Percentiles rank a stretch among this genome's conserved stretches.
Evolutionary conservation across 148 eudicot species (phyloP).

Genomic region (Vaccinium vitisidaea): DNA sequence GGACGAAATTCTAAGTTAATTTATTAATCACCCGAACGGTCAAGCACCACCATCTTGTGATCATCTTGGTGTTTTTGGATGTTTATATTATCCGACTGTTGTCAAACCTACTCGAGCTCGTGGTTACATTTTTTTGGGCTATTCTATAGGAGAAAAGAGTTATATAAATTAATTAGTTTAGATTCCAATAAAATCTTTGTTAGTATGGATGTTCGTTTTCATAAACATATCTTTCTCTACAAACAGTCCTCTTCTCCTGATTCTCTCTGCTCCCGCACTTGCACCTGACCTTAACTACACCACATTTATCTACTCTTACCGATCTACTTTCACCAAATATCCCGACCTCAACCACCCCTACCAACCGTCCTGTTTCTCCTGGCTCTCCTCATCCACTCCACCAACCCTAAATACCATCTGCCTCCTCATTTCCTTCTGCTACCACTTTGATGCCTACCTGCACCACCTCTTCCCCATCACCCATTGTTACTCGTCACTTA

Average conservation of each 20-base stretch:
- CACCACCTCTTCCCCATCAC: neutral
- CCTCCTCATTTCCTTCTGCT: neutral
- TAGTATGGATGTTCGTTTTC: neutral
- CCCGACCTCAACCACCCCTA: no score
- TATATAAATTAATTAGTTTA: no score
- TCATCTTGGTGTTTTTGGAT: neutral
- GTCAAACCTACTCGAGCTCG: neutral
- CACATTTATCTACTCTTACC: neutral
- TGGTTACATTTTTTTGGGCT: no score
- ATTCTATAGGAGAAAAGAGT: no score
- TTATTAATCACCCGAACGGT: no score
- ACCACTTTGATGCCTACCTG: no score
- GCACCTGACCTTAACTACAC: neutral
- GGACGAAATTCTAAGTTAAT: no score
- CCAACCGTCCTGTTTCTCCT: no score
- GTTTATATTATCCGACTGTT: neutral
- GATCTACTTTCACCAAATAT: neutral
- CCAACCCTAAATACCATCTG: neutral
- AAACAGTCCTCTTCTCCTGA: neutral
- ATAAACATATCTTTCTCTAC: neutral
- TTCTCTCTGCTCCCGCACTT: neutral
- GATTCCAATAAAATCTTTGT: no score
- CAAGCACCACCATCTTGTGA: neutral
- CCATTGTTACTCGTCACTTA: neutral
- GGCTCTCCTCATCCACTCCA: no score